Evolutionary conservation across 441 rosid genomes (phyloP), one percentile per base, ranked within the genome.

Genomic region (Theobroma grandiflorum): DNA sequence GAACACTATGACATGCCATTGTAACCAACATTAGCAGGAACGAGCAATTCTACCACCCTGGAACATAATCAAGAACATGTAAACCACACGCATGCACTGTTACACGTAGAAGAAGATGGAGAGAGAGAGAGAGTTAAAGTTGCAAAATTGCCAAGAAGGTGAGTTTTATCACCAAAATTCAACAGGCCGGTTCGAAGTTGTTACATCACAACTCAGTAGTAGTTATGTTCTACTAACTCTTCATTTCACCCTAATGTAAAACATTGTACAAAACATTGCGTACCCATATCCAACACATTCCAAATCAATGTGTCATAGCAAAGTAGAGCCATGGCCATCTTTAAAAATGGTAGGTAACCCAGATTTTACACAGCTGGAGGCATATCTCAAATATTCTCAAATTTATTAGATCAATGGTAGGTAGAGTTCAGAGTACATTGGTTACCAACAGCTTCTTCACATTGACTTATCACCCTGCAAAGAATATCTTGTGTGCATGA

Each of bases 361-460:
- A 58, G 52, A 26, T 42, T 42, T 57, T 57, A n/a, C 22, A 40
- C 26, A 67, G 53, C 59, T 47, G 59, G 26, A 33, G 59, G 14
- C 31, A n/a, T 72, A 6, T 11, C 76, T 6, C 2, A 42, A 74
- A 42, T 42, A 74, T 20, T 57, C 7, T 22, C 12, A 38, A 20
- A 26, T 38, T 2, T 12, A n/a, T 72, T 53, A 53, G 66, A 74
- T 57, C 38, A 74, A 58, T n/a, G 67, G 8, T n/a, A 7, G 67
- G 53, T 40, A 22, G 53, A 57, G 77, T 58, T 74, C 50, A 74
- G 38, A 55, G 52, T 40, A 55, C 38, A 74, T 22, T 18, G 65
- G 3, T 73, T n/a, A 55, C 76, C 76, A 38, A 20, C 50, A 38
- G 50, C 65, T 4, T 57, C 66, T 20, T 74, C 66, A 11, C 52